A percentile compares a stretch with the other conserved stretches of the same genome.
These are phyloP conservation scores for Apiospora saccharicola DNA, from an alignment of 2,329 filamentous ascomycete genomes.

Conservation along the genomic window DNA sequence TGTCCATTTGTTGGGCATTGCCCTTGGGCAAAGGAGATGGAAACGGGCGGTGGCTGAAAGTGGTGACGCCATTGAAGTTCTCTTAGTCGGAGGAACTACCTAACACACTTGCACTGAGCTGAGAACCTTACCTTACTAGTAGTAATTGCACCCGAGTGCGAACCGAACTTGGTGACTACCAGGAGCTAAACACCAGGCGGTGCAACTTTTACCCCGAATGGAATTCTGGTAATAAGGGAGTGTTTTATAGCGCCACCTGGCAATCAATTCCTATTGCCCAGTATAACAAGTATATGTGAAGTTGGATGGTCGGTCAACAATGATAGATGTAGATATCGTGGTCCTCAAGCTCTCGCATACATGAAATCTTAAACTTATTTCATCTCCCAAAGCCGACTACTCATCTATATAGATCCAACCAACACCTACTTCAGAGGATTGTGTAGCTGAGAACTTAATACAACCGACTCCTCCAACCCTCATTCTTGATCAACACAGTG, in stretches of 20 bases:
- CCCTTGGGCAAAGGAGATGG: background rate
- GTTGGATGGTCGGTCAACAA: too few relatives aligned
- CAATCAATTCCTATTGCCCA: background rate
- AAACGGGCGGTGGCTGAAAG: background rate
- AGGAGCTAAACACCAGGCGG: background rate
- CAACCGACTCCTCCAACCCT: too few relatives aligned
- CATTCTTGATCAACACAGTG: background rate
- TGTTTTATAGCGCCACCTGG: too few relatives aligned
- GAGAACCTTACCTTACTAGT: background rate
- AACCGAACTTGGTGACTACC: background rate
- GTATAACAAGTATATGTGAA: background rate
- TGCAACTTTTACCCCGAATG: background rate
- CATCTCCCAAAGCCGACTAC: too few relatives aligned
- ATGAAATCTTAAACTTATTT: too few relatives aligned
- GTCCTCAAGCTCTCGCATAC: background rate
- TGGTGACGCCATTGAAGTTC: conserved; percentile 3
- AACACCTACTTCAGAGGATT: too few relatives aligned
- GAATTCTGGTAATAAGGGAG: background rate
- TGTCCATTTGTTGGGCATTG: background rate
- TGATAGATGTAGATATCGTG: background rate
- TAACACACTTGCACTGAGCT: background rate
- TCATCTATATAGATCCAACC: too few relatives aligned
- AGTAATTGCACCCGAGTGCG: background rate
- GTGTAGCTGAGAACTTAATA: too few relatives aligned
- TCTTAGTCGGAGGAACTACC: background rate